Evolutionary conservation across 1,139 yeast genomes (phyloP), one percentile per base, ranked within the genome.

Genomic region (Candida labiduridarum): DNA sequence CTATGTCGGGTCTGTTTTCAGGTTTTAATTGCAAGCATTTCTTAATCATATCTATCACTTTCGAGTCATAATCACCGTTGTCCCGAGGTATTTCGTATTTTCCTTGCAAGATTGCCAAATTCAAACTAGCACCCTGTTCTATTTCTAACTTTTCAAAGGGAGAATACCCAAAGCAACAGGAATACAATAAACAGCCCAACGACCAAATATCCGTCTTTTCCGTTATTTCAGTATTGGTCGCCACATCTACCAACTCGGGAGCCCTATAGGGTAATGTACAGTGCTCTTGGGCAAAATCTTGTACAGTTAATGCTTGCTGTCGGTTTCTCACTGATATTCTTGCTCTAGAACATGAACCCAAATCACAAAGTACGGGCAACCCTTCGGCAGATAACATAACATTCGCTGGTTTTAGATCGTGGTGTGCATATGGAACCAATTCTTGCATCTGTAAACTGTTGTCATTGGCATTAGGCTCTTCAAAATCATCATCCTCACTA

Each of bases 161-260:
- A 1, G 96, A 87, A 39, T 78, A 78, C 0, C 88, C 87, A 67
- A 87, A 92, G 67, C 94, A 78, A 56, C 89, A 71, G 1, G 92
- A 82, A 67, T 87, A 92, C 22, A 90, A 64, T 1, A 90, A 74
- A 62, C 97, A 90, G 0, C 98, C 98, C 33, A 91, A 67, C 5
- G 96, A 87, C 98, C 98, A 92, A 16, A 92, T 82, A 63, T 92
- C 98, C 4, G 88, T 85, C 49, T 81, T 79, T 62, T 88, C 96
- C 52, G 85, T 84, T 44, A 92, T 76, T 4, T 69, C 67, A 12
- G 80, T 66, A 45, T 85, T 85, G 0, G 89, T 81, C 47, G 82
- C 83, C 47, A 90, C 88, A 59, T 89, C 95, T 52, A 91, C 72
- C 44, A 92, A 72, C 62, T 92, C 98, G 0, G 98, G 98, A 0